A percentile compares a stretch with the other conserved stretches of the same genome.
Evolutionary conservation across 2,329 filamentous ascomycete genomes (phyloP).

Genomic region (Sporothrix protearum): DNA sequence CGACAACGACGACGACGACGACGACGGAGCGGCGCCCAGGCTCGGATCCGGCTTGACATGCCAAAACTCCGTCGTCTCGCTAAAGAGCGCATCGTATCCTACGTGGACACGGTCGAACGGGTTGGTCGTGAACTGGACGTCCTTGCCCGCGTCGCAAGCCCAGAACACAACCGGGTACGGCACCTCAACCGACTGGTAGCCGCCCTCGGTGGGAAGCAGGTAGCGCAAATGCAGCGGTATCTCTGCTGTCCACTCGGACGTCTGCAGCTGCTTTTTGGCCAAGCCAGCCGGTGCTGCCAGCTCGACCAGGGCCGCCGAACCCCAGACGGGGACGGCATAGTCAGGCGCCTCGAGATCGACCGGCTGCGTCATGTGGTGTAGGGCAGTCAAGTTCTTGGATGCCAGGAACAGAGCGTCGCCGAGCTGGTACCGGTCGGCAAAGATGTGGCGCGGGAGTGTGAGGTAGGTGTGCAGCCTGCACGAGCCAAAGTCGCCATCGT

Average conservation of each 20-base stretch:
- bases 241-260: slow-evolving; percentile 56
- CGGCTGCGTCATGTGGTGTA: slow-evolving; percentile 68
- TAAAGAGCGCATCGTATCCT: slow-evolving; percentile 83
- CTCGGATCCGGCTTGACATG: slow-evolving; percentile 60
- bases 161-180: slow-evolving; percentile 86
- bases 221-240: slow-evolving; percentile 87
- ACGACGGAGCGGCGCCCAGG: neutral
- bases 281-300: slow-evolving; percentile 47
- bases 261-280: slow-evolving; percentile 31
- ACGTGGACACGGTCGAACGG: slow-evolving; percentile 82
- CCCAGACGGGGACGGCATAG: slow-evolving; percentile 74
- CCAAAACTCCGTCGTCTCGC: slow-evolving; percentile 74
- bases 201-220: slow-evolving; percentile 58
- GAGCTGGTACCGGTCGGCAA: slow-evolving; percentile 85
- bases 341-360: slow-evolving; percentile 88
- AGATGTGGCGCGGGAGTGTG: slow-evolving; percentile 75
- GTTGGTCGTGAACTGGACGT: slow-evolving; percentile 66
- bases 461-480: slow-evolving; percentile 78
- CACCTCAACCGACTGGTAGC: slow-evolving; percentile 54
- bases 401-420: slow-evolving; percentile 70
- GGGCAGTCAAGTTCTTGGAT: slow-evolving; percentile 70
- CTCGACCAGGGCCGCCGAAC: slow-evolving; percentile 72
- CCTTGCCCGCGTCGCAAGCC: slow-evolving; percentile 70
- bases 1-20: neutral
- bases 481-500: slow-evolving; percentile 10